phyloP scores from a whole-genome alignment of 2,329 filamentous ascomycete genomes.

The Xylariaceae sp. region DNA sequence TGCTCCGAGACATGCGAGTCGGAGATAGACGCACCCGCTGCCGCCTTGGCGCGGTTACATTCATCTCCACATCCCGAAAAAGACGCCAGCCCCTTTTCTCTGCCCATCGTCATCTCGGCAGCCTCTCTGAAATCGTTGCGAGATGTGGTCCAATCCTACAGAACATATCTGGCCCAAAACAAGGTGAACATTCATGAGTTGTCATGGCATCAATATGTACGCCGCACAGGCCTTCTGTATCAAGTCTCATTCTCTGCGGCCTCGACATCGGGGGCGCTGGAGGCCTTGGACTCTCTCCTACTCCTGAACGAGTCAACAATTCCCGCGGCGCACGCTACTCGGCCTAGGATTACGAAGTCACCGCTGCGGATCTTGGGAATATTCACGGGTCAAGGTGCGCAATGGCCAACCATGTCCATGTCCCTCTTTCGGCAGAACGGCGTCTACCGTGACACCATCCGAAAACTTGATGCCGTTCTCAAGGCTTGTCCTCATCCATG shows the following conservation, averaged over 20 bases:
- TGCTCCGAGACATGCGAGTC: constrained; percentile 2
- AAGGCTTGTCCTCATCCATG: constrained; percentile 34
- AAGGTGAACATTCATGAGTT: constrained; percentile 32
- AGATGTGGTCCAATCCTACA: constrained; percentile 37
- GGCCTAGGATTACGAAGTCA: constrained; percentile 29
- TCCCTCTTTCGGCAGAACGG: constrained; percentile 39
- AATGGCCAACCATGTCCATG: constrained; percentile 46
- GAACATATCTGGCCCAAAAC: constrained; percentile 39
- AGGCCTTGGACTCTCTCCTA: constrained; percentile 37
- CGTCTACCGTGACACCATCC: constrained; percentile 45
- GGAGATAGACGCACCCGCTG: too few species aligned
- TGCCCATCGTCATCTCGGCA: constrained; percentile 50
- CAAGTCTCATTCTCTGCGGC: constrained; percentile 39
- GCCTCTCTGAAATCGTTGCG: constrained; percentile 45
- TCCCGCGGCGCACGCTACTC: constrained; percentile 25
- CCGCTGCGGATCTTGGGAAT: constrained; percentile 41
- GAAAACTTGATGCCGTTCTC: constrained; percentile 42
- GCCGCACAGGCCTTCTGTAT: constrained; percentile 43
- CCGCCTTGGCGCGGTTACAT: too few species aligned
- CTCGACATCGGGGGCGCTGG: constrained; percentile 33
- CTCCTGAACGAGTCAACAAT: constrained; percentile 25
- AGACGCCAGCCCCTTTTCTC: constrained; percentile 16
- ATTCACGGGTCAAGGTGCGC: constrained; percentile 48
- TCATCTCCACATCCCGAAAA: not conserved
- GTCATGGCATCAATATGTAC: constrained; percentile 43